Conservation (phyloP, 2,329 filamentous ascomycete species). For the Helicocarpus griseus region DNA sequence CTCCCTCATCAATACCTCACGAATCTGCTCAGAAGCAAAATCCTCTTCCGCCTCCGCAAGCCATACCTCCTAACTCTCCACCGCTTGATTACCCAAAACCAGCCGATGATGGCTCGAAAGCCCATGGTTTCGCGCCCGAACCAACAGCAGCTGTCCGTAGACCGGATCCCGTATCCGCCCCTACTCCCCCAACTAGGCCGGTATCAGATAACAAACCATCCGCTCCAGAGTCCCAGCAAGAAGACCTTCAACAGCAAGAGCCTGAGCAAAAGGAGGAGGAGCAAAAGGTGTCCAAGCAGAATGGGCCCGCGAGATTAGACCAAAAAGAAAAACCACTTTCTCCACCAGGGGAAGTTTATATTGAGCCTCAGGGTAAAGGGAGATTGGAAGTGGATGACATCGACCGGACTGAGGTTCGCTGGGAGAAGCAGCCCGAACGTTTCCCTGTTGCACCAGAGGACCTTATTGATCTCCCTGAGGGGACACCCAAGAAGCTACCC, state of each 20-base stretch:
- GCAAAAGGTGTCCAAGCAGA: neutral
- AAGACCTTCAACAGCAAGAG: too few species aligned
- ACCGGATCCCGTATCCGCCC: neutral
- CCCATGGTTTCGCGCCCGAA: conserved; percentile 7
- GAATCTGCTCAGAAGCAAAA: neutral
- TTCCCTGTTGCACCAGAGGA: conserved; percentile 65
- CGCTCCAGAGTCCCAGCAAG: neutral
- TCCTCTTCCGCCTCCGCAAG: conserved; percentile 1
- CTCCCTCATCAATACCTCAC: neutral
- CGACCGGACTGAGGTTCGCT: conserved; percentile 45
- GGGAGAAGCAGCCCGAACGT: conserved; percentile 63
- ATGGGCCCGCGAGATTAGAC: neutral
- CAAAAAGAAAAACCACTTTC: neutral
- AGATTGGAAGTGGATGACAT: conserved; percentile 22
- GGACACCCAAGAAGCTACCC: conserved; percentile 17
- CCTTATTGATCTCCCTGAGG: conserved; percentile 55
- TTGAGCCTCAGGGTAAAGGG: conserved; percentile 25
- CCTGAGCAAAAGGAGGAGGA: neutral
- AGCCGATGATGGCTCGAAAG: neutral
- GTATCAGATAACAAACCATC: neutral
- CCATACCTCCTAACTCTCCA: neutral
- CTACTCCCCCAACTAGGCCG: neutral
- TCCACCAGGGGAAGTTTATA: conserved; percentile 12
- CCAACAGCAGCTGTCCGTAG: neutral
- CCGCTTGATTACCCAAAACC: neutral